Percentiles rank a stretch among this genome's conserved stretches.
These are phyloP conservation scores for Symbiodinium natans DNA, from an alignment of 73 alveolate species.

Conservation along the genomic window DNA sequence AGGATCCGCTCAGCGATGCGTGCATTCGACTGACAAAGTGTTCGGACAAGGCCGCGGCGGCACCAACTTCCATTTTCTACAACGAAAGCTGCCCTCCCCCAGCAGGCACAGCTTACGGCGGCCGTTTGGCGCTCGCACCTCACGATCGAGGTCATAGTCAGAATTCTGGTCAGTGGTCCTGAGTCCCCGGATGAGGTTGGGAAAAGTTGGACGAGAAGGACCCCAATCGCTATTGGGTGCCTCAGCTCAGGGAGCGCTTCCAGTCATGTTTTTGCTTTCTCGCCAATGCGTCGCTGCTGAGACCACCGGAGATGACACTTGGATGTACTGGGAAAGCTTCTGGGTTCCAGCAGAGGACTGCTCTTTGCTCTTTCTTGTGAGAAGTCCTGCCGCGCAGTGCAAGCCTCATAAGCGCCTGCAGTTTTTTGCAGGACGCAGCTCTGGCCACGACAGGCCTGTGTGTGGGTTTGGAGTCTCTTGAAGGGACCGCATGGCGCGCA, in stretches of 20 bases:
- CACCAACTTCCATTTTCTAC: not conserved
- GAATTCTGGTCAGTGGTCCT: not conserved
- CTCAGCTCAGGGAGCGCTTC: not conserved
- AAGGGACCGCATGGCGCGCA: not conserved
- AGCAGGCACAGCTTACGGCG: constrained; percentile 65
- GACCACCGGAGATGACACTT: constrained; percentile 47
- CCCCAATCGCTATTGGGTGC: constrained; percentile 76
- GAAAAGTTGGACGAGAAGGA: constrained; percentile 79
- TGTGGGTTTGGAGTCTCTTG: not conserved
- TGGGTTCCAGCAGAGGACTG: constrained; percentile 67
- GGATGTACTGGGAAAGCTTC: constrained; percentile 91
- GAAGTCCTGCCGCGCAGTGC: not conserved
- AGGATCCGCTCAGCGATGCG: constrained; percentile 36
- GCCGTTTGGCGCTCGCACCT: constrained; percentile 56
- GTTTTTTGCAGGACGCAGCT: constrained; percentile 38
- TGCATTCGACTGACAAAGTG: constrained; percentile 70
- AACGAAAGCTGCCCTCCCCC: not conserved
- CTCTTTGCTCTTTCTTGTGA: not conserved
- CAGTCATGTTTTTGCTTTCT: not conserved
- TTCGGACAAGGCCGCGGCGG: constrained; percentile 81
- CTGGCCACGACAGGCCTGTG: constrained; percentile 55
- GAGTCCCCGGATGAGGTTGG: constrained; percentile 6
- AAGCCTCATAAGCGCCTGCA: not conserved
- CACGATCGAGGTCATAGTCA: not conserved
- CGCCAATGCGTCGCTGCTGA: not conserved